These are phyloP conservation scores for Globisporangium ultimum DNA, from an alignment of 352 stramenopile genomes.

Conservation along the genomic window DNA sequence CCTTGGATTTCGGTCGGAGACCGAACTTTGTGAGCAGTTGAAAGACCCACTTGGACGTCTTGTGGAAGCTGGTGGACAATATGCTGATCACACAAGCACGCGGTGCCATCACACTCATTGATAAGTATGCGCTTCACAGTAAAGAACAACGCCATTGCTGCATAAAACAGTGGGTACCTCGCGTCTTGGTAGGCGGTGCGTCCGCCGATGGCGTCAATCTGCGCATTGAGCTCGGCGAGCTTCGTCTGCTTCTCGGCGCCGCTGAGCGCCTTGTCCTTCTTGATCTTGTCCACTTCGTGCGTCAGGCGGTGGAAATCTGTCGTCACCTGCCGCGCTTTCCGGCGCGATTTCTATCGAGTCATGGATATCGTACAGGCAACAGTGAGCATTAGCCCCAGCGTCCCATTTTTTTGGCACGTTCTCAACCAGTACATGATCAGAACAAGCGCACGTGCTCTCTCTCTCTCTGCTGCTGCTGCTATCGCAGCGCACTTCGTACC, in stretches of 20 bases:
- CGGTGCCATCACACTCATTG: not conserved
- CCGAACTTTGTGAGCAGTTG: conserved; percentile 82
- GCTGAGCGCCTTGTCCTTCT: conserved; percentile 28
- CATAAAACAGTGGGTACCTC: conserved; percentile 16
- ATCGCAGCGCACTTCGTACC: conserved; percentile 8
- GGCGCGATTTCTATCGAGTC: conserved; percentile 52
- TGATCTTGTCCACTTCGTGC: conserved; percentile 60
- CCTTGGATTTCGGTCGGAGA: conserved; percentile 65
- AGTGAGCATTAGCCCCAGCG: not conserved
- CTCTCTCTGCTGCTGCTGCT: not conserved
- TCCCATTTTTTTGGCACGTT: too few relatives aligned
- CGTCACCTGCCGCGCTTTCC: conserved; percentile 67
- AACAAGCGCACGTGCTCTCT: conserved; percentile 10
- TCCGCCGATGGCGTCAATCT: conserved; percentile 86
- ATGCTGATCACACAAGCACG: conserved; percentile 45
- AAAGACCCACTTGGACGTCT: conserved; percentile 95
- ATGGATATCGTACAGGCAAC: not conserved
- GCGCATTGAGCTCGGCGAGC: conserved; percentile 56
- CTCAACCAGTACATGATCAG: not conserved
- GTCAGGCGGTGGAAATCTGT: conserved; percentile 78
- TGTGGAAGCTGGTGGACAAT: conserved; percentile 92
- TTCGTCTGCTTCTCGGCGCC: conserved; percentile 25
- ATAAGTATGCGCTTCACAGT: conserved; percentile 1
- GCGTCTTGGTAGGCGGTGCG: conserved; percentile 93
- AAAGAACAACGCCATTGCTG: not conserved